Evolutionary conservation across 2,329 filamentous ascomycete species (phyloP), one percentile per base, ranked within the genome.

Genomic region (Clonostachys chloroleuca): DNA sequence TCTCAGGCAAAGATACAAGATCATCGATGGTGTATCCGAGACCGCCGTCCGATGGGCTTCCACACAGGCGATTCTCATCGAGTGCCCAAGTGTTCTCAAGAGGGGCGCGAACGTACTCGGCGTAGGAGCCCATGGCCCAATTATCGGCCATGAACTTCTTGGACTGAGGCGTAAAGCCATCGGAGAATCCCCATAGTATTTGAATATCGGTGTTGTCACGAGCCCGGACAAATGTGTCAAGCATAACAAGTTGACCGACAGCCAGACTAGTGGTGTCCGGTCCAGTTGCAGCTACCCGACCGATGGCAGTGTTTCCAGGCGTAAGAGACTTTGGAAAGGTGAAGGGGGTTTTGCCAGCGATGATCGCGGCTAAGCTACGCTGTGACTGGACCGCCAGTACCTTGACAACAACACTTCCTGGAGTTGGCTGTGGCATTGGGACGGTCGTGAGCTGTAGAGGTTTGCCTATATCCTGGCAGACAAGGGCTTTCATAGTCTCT

Each of bases 41-140:
- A 30, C 24, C 24, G 24, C 24, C 9, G 8, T 10, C 24, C 24
- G 24, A 30, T 9, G 9, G 24, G 3, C 9, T 30, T 30, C 24
- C 24, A 0, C 53, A 8, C 2, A 68, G 53, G 2, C 47, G 40
- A 14, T 57, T 47, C 49, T 70, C 65, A 36, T 69, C 48, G 2
- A 71, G 52, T 1, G 54, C 43, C 14, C 59, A 51, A 37, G 55
- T 54, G 42, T 64, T 69, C 53, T 70, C 65, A 8, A 67, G 49
- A 0, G 65, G 63, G 6, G 65, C 51, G 9, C 56, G 54, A 10
- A 55, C 56, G 39, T 64, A 56, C 34, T 61, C 57, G 5, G 58
- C 56, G 53, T 56, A 66, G 35, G 49, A 53, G 14, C 65, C 61
- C 45, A 68, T 53, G 4, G 59, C 54, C 62, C 64, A 69, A 7